Base-by-base conservation (phyloP, 305 asterid species). In the Solanum hybrid region DNA sequence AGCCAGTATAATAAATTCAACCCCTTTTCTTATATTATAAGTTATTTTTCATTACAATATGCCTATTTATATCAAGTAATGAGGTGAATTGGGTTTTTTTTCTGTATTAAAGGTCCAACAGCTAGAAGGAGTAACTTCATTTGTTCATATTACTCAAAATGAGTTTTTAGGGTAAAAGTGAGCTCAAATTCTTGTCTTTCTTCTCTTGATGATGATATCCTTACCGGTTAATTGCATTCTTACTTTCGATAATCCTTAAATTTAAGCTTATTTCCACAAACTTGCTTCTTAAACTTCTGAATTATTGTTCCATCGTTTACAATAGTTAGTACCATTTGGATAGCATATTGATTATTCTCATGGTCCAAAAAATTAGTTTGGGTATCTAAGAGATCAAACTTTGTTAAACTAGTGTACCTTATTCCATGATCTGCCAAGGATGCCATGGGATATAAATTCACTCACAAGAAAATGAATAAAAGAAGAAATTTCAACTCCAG, bases 1-100 rank as follows among this genome's bases (percentile, higher is more conserved):
- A 57, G 86, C 67, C 67, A 37, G 24, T 26, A 39, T n/a, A 39
- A 39, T 1, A 39, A 7, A 80, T 80, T 20, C n/a, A 37, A 31
- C 86, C 86, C 35, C 13, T 80, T 39, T n/a, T 57, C 67, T 40
- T 46, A 82, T 40, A 16, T 11, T 57, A 26, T 26, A 40, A 40
- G 26, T 82, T 26, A 26, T 82, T 40, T 82, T 82, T 29, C 71
- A 40, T 40, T 82, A 40, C 37, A 40, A 3, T 86, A 26, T 12
- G 61, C 82, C 87, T 88, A 57, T 90, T 57, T 83, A 80, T 35
- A 75, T 90, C 40, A 86, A 87, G 84, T 92, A 89, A 90, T 88
- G 28, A 33, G 77, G 81, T 82, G 26, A 90, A 87, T 90, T 57
- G 5, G 0, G 20, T 18, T 57, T 46, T 16, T 16, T 57, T 51